A percentile compares a stretch with the other conserved stretches of the same genome.
phyloP scores from a whole-genome alignment of 2,329 filamentous ascomycete species.

The Dactylonectria macrodidyma region DNA sequence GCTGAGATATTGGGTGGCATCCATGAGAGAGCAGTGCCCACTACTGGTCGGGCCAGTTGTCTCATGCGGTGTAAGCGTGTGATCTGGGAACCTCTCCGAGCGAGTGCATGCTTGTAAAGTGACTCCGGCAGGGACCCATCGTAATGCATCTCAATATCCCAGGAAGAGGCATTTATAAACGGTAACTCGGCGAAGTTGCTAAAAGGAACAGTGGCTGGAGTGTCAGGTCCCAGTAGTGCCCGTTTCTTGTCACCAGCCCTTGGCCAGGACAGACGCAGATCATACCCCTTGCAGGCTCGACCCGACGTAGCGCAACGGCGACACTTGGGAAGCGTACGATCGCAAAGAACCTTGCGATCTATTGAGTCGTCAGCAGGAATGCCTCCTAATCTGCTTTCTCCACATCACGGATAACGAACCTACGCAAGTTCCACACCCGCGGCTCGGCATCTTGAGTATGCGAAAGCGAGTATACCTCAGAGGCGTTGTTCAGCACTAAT shows the following conservation, averaged over 20 bases:
- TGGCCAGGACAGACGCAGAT: slow-evolving; percentile 38
- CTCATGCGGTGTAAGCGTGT: not conserved
- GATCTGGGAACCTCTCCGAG: accelerated
- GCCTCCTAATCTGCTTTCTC: not conserved
- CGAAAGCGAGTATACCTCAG: not conserved
- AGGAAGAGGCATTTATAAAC: slow-evolving; percentile 29
- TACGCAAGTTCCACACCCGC: slow-evolving; percentile 37
- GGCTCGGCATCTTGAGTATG: slow-evolving; percentile 16
- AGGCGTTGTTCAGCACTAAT: not conserved
- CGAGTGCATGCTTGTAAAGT: not conserved
- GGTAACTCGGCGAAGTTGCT: not conserved
- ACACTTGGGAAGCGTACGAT: slow-evolving; percentile 32
- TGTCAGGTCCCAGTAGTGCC: slow-evolving; percentile 26
- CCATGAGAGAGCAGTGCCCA: not conserved
- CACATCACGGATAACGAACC: slow-evolving; percentile 6
- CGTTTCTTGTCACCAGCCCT: slow-evolving; percentile 25
- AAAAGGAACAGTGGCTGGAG: not conserved
- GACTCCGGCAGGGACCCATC: not conserved
- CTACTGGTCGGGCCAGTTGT: not conserved
- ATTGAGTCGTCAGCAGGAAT: slow-evolving; percentile 5
- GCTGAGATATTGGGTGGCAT: slow-evolving; percentile 37
- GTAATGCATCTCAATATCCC: slow-evolving; percentile 34
- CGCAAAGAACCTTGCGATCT: slow-evolving; percentile 42
- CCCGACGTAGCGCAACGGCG: slow-evolving; percentile 25
- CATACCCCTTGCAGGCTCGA: slow-evolving; percentile 33